These are phyloP conservation scores for Colletotrichum orbiculare DNA, from an alignment of 2,329 filamentous ascomycete genomes.

Conservation along the genomic window DNA sequence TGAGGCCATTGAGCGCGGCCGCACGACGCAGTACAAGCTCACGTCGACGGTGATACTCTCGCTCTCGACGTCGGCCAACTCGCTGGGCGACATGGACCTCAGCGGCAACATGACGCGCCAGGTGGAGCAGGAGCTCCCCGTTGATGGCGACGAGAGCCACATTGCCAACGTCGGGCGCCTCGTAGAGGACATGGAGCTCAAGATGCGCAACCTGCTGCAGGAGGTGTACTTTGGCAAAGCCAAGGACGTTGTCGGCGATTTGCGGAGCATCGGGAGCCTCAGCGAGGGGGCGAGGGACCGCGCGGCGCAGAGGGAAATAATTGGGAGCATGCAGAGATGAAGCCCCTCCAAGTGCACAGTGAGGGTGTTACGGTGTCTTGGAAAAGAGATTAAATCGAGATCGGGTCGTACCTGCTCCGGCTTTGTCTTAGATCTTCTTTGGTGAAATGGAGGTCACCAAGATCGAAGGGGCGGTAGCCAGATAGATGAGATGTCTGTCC, in stretches of 20 bases:
- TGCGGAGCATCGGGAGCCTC: constrained; percentile 86
- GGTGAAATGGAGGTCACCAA: constrained; percentile 10
- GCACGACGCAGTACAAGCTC: constrained; percentile 95
- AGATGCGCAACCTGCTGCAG: constrained; percentile 98
- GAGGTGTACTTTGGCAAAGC: constrained; percentile 99
- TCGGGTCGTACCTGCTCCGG: constrained; percentile 17
- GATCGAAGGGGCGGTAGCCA: constrained; percentile 6
- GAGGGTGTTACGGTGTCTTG: too few species aligned
- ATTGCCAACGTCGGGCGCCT: constrained; percentile 94
- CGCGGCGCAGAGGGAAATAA: constrained; percentile 89
- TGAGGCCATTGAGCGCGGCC: constrained; percentile 91
- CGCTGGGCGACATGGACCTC: constrained; percentile 87
- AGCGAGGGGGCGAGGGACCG: constrained; percentile 87
- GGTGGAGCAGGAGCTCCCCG: constrained; percentile 89
- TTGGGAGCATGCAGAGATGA: constrained; percentile 69
- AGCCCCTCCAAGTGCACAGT: too few species aligned
- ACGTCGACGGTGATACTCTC: constrained; percentile 96
- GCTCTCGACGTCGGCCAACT: constrained; percentile 69
- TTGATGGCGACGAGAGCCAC: constrained; percentile 91
- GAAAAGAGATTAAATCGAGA: constrained; percentile 23
- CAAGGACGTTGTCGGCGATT: constrained; percentile 95
- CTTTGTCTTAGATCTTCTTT: constrained; percentile 19
- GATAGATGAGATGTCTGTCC: constrained; percentile 11
- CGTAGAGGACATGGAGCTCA: constrained; percentile 99
- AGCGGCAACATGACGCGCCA: constrained; percentile 98